These are phyloP conservation scores for Panaeolus papilionaceus DNA, from an alignment of 768 basidiomycete species.

Conservation along the genomic window DNA sequence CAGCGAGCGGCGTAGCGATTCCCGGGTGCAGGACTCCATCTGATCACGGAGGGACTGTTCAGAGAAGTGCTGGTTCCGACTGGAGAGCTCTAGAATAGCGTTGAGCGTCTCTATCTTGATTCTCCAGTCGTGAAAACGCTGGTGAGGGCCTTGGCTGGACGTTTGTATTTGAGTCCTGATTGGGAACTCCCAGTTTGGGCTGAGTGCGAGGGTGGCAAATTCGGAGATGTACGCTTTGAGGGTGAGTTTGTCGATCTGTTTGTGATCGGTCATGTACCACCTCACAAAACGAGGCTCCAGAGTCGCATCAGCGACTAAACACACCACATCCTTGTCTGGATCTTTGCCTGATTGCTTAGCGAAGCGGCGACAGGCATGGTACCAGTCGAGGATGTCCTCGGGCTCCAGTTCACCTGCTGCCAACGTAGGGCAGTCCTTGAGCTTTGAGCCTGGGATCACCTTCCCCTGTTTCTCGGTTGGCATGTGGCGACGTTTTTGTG, in stretches of 20 bases:
- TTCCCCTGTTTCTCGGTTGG: no score
- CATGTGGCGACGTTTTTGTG: no score
- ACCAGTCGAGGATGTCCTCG: background rate
- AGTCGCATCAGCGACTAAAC: background rate
- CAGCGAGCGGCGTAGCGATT: background rate
- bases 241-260: no score
- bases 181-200: background rate
- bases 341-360: background rate
- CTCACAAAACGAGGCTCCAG: no score
- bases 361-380: background rate
- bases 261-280: no score
- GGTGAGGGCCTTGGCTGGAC: no score
- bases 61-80: constrained; percentile 17
- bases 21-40: constrained; percentile 22
- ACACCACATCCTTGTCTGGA: background rate
- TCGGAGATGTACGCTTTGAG: background rate
- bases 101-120: constrained; percentile 28
- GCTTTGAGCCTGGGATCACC: no score
- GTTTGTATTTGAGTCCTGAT: no score
- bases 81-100: constrained; percentile 21
- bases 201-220: background rate
- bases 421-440: background rate
- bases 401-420: background rate
- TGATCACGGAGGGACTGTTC: constrained; percentile 16
- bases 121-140: no score